These are phyloP conservation scores for Backusella sp. DNA, from an alignment of 192 early-diverging fungal species.

Conservation along the genomic window DNA sequence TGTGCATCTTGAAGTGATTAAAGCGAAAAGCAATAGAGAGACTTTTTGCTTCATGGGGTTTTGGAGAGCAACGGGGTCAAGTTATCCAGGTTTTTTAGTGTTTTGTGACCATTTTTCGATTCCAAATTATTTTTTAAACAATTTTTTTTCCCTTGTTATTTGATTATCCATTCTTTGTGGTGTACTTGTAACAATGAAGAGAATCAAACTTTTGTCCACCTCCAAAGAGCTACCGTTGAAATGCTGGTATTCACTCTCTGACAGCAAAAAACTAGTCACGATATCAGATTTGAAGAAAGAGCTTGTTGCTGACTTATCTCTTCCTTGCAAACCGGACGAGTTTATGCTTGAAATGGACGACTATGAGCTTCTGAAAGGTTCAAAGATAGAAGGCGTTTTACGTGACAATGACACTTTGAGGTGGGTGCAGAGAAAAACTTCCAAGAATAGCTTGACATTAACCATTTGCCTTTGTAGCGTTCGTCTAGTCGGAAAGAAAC, in stretches of 20 bases:
- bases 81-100: no score
- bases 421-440: neutral
- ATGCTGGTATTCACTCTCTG: neutral
- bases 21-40: no score
- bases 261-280: neutral
- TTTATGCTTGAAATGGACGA: neutral
- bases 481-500: neutral
- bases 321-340: neutral
- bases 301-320: neutral
- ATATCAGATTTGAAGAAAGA: neutral
- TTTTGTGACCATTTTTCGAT: no score
- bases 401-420: constrained; percentile 1
- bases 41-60: no score
- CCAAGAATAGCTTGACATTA: neutral
- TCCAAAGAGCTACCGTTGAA: neutral
- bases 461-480: neutral
- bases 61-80: no score
- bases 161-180: neutral
- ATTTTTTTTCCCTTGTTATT: no score
- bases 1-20: no score
- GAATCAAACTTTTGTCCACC: neutral
- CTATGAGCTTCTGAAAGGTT: neutral
- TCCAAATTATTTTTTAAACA: no score
- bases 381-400: neutral
- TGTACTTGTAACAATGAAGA: neutral